These are phyloP conservation scores for Trichoderma cornu-damae DNA, from an alignment of 2,329 filamentous ascomycete genomes.

Conservation along the genomic window DNA sequence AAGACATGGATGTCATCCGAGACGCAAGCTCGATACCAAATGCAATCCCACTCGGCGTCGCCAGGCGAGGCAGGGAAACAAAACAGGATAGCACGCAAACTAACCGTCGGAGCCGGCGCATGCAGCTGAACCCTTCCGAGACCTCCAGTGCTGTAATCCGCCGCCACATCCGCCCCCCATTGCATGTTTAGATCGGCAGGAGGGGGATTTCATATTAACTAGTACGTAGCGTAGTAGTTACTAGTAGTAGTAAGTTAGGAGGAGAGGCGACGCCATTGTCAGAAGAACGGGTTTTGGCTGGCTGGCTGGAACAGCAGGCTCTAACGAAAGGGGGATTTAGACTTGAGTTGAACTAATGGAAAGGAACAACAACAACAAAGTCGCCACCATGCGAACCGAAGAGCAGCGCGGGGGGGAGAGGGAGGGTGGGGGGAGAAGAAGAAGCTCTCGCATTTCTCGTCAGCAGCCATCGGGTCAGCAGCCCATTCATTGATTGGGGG, in stretches of 20 bases:
- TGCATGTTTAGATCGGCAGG: constrained; percentile 12
- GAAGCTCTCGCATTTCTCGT: constrained; percentile 6
- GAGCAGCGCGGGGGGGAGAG: background rate
- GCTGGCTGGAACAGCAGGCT: too few relatives aligned
- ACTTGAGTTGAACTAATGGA: too few relatives aligned
- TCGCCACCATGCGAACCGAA: too few relatives aligned
- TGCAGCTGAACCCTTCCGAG: constrained; percentile 15
- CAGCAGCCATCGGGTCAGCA: constrained; percentile 12
- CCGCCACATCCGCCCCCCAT: constrained; percentile 11
- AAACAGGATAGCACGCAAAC: background rate
- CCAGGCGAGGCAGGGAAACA: constrained; percentile 2
- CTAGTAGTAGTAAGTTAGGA: background rate
- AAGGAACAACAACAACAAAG: too few relatives aligned
- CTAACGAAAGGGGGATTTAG: too few relatives aligned
- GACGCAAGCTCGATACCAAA: background rate
- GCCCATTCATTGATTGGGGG: constrained; percentile 4
- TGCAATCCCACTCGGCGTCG: background rate
- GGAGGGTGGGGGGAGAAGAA: background rate
- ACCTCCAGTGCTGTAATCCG: background rate
- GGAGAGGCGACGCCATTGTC: background rate
- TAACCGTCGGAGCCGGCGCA: constrained; percentile 12
- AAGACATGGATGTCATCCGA: background rate
- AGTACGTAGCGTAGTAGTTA: background rate
- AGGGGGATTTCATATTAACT: too few relatives aligned
- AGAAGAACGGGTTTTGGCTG: too few relatives aligned